These are phyloP conservation scores for Vitis hybrid DNA, from an alignment of 177 flowering plant genomes.

Conservation along the genomic window DNA sequence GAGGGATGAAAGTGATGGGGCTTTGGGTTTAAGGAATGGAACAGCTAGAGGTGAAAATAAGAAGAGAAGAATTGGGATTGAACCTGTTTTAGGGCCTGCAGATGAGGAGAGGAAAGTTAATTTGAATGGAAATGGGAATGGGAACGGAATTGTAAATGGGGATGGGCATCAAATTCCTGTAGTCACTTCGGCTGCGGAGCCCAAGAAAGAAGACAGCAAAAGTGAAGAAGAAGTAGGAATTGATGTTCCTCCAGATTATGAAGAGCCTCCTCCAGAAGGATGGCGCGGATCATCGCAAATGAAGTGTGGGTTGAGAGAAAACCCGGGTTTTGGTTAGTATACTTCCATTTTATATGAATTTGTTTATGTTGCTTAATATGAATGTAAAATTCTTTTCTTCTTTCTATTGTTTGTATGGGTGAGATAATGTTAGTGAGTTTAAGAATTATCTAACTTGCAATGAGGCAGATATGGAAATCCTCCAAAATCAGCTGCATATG, in stretches of 20 bases:
- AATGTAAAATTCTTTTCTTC: background rate
- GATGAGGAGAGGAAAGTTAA: constrained; percentile 34
- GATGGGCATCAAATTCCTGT: constrained; percentile 23
- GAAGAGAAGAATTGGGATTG: constrained; percentile 37
- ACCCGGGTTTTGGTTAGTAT: constrained; percentile 77
- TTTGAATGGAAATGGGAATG: constrained; percentile 22
- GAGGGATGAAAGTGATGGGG: constrained; percentile 28
- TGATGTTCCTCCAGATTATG: constrained; percentile 34
- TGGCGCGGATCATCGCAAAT: constrained; percentile 30
- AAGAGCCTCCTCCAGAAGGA: constrained; percentile 39
- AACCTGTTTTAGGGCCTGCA: constrained; percentile 25
- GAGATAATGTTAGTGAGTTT: background rate
- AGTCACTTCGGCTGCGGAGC: constrained; percentile 26
- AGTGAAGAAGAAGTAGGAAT: constrained; percentile 33
- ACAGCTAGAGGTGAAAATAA: constrained; percentile 25
- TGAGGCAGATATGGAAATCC: background rate
- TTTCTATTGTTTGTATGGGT: background rate
- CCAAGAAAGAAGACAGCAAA: constrained; percentile 37
- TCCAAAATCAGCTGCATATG: background rate
- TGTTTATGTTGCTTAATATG: background rate
- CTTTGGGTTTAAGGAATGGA: constrained; percentile 28
- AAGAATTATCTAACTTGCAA: background rate
- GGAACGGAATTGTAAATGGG: constrained; percentile 15
- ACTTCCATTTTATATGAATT: background rate
- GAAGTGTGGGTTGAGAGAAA: constrained; percentile 69